These are phyloP conservation scores for Rhodotorula glutinis DNA, from an alignment of 1,284 basidiomycete genomes.

Conservation along the genomic window DNA sequence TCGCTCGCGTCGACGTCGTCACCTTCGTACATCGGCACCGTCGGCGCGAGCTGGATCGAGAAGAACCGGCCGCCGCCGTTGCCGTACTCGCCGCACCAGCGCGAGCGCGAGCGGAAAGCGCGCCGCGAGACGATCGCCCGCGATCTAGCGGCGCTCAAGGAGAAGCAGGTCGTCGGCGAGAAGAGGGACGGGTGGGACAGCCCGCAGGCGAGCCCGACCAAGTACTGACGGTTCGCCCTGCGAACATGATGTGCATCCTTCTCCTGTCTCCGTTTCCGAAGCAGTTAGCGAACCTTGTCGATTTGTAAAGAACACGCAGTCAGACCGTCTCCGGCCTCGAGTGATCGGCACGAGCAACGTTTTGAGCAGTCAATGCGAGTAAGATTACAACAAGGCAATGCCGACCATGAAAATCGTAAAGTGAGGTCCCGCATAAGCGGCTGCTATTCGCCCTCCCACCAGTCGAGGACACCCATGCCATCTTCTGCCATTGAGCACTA, in stretches of 20 bases:
- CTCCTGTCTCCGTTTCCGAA: too few relatives aligned
- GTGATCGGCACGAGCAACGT: not conserved
- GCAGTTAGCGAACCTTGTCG: not conserved
- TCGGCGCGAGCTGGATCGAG: constrained; percentile 1
- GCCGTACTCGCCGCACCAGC: constrained; percentile 33
- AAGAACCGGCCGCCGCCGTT: constrained; percentile 28
- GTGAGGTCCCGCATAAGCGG: too few relatives aligned
- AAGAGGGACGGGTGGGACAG: constrained; percentile 25
- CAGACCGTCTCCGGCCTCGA: not conserved
- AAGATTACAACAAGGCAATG: constrained; percentile 1
- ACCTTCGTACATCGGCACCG: constrained; percentile 4
- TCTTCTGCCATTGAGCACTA: constrained; percentile 86
- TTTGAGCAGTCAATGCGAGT: not conserved
- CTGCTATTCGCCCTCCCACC: constrained; percentile 52
- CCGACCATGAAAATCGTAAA: too few relatives aligned
- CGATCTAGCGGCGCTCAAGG: constrained; percentile 33
- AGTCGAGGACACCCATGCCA: constrained; percentile 66
- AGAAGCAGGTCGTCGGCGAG: constrained; percentile 23
- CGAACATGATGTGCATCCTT: too few relatives aligned
- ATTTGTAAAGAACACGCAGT: not conserved
- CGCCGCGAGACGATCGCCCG: constrained; percentile 39
- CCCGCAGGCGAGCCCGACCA: constrained; percentile 15
- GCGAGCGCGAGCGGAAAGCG: constrained; percentile 23
- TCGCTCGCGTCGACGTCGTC: not conserved
- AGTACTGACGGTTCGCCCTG: not conserved